phyloP scores from a whole-genome alignment of 2,329 filamentous ascomycete genomes.

The Didymella pinodella region DNA sequence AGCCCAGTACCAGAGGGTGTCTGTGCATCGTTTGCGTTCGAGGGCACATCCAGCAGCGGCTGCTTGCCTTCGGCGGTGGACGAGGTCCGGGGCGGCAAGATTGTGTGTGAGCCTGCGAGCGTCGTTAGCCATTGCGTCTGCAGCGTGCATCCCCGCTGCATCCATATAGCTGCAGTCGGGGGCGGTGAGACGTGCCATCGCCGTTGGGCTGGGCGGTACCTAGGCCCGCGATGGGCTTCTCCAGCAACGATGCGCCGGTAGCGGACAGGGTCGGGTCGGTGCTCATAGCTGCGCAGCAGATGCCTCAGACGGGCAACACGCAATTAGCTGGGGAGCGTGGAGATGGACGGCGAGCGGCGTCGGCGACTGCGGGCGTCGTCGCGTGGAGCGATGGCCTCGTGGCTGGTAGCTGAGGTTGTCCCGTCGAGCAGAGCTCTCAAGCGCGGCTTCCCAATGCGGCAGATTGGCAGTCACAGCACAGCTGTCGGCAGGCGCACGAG shows the following conservation, averaged over 20 bases:
- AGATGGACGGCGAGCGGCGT: conserved; percentile 26
- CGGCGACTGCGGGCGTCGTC: conserved; percentile 37
- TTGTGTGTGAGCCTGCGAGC: conserved; percentile 20
- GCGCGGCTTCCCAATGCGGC: conserved; percentile 30
- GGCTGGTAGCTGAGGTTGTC: conserved; percentile 26
- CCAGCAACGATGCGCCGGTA: conserved; percentile 39
- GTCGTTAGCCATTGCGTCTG: conserved; percentile 1
- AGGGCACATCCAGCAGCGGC: conserved; percentile 49
- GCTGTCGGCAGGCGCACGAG: conserved; percentile 34
- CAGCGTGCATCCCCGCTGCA: background rate
- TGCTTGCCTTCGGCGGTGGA: conserved; percentile 49
- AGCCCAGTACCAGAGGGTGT: conserved; percentile 52
- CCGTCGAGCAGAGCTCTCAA: conserved; percentile 23
- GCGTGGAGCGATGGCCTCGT: conserved; percentile 37
- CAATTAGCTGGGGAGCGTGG: conserved; percentile 22
- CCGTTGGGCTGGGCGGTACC: conserved; percentile 45
- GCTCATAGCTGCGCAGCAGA: conserved; percentile 48
- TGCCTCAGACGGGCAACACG: conserved; percentile 27
- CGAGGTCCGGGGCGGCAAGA: conserved; percentile 36
- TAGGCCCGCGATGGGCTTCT: conserved; percentile 37
- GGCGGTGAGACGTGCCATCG: conserved; percentile 40
- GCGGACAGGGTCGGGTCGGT: conserved; percentile 40
- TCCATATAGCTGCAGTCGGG: background rate
- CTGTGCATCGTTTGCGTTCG: conserved; percentile 42
- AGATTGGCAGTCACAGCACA: conserved; percentile 30